Evolutionary conservation across 352 stramenopile genomes (phyloP).

Genomic region (Globisporangium parvum): DNA sequence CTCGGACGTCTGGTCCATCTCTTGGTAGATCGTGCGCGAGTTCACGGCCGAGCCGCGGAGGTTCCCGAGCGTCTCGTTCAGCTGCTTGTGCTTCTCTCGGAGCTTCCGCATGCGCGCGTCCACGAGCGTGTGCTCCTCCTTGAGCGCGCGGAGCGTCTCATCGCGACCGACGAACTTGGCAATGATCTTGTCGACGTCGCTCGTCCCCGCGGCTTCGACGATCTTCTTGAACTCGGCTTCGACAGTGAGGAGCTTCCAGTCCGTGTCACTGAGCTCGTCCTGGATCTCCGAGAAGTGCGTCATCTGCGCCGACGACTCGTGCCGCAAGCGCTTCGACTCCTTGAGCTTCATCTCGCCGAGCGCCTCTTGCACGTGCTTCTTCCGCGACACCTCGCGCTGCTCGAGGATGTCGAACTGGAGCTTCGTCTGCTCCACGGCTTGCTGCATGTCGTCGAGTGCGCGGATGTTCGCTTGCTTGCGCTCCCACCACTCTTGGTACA

Average conservation of each 20-base stretch:
- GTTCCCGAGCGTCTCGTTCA: constrained; percentile 56
- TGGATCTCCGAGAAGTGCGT: constrained; percentile 77
- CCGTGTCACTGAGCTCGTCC: constrained; percentile 65
- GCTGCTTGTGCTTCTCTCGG: constrained; percentile 67
- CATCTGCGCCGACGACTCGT: constrained; percentile 72
- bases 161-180: constrained; percentile 64
- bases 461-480: constrained; percentile 68
- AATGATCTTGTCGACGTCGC: constrained; percentile 82
- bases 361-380: constrained; percentile 66
- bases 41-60: constrained; percentile 67
- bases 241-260: constrained; percentile 57
- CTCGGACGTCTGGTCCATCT: constrained; percentile 79
- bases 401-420: constrained; percentile 74
- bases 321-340: constrained; percentile 57
- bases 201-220: constrained; percentile 67
- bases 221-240: constrained; percentile 74
- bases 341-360: constrained; percentile 69
- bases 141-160: constrained; percentile 61
- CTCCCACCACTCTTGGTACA: constrained; percentile 65
- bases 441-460: constrained; percentile 67
- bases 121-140: constrained; percentile 70
- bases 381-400: constrained; percentile 63
- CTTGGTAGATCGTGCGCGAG: constrained; percentile 79
- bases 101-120: constrained; percentile 74
- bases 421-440: constrained; percentile 67